Evolutionary conservation across 495 filamentous ascomycete genomes (phyloP), one percentile per base, ranked within the genome.

Genomic region (Jackrogersella minutella): DNA sequence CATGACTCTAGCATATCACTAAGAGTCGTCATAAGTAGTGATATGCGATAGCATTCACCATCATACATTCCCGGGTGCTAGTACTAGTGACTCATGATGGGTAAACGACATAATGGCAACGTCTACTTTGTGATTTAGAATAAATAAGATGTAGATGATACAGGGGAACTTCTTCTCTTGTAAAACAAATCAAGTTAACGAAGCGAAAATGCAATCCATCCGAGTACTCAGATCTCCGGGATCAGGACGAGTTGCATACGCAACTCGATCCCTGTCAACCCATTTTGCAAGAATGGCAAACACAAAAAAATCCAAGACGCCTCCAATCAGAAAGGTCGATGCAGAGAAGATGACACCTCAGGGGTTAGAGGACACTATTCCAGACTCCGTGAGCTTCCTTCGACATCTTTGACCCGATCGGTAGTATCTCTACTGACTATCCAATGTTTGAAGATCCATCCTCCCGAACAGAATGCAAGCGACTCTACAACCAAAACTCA

Each of bases 241-340:
- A 1, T 40, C 22, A 31, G 47, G 39, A 39, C 37, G 47, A 39
- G 6, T 22, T 3, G 8, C 22, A 54, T 30, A 17, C 3, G 14
- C n/a, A 13, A 39, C 31, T 14, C 37, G 55, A 54, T 40, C 39
- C 30, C 4, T 59, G 7, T 31, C 62, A 24, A 54, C 13, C 11
- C 19, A n/a, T 17, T 31, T 36, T 21, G 39, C 49, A 10, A 59
- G 47, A 66, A 59, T 66, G 54, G 44, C 62, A 0, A 54, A 30
- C 49, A 47, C 33, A 4, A 39, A 49, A 22, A 59, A 78, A 17
- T 66, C 62, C 47, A 66, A 66, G 26, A 47, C 59, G 8, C 62
- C 62, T 24, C n/a, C n/a, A n/a, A n/a, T n/a, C n/a, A 53, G 55
- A 39, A 59, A 59, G 37, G 8, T 66, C 10, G 54, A 66, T 13